phyloP scores from a whole-genome alignment of 345 rosid genomes.

The Litchi chinensis region DNA sequence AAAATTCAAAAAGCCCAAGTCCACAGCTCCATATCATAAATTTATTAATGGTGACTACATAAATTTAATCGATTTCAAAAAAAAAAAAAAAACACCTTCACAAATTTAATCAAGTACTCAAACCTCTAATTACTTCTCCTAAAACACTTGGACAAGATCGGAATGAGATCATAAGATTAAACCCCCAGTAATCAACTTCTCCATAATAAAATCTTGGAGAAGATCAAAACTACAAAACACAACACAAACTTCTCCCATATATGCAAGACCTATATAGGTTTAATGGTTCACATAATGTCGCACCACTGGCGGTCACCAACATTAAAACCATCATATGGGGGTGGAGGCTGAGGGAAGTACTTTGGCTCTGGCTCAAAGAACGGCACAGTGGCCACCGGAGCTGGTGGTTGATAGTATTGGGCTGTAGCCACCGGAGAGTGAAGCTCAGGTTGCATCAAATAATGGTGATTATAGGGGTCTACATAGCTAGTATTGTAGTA shows the following conservation, averaged over 20 bases:
- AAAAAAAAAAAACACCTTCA: conserved; percentile 23
- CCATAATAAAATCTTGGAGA: background rate
- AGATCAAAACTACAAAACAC: background rate
- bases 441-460: background rate
- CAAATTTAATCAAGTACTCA: conserved; percentile 3
- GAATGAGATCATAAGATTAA: no score
- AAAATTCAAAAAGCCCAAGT: no score
- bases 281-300: conserved; percentile 10
- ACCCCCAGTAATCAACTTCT: background rate
- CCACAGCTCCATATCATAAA: no score
- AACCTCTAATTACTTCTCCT: background rate
- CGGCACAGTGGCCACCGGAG: background rate
- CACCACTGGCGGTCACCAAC: conserved; percentile 16
- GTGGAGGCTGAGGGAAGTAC: conserved; percentile 15
- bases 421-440: background rate
- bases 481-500: background rate
- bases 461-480: background rate
- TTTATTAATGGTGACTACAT: no score
- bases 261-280: no score
- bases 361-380: background rate
- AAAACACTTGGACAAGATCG: background rate
- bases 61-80: no score
- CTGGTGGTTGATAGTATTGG: background rate
- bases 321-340: background rate
- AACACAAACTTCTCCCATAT: background rate